These are phyloP conservation scores for Coprinopsis sp. DNA, from an alignment of 768 basidiomycete species.

Conservation along the genomic window DNA sequence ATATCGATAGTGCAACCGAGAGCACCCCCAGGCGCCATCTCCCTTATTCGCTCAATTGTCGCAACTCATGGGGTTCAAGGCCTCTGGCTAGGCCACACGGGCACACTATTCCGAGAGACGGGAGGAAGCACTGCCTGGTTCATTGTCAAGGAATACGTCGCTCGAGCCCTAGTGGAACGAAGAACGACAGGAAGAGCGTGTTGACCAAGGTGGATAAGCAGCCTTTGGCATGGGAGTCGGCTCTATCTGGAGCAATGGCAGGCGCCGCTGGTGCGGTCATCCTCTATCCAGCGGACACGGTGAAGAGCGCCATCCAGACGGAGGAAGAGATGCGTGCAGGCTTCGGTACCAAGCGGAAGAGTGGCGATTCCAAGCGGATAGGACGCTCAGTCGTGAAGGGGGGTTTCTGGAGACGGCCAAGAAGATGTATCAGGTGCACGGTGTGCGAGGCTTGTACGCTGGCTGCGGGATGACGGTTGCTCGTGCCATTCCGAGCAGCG, in stretches of 20 bases:
- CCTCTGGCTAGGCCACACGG: slow-evolving; percentile 83
- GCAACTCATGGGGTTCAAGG: slow-evolving; percentile 54
- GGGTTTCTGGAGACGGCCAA: slow-evolving; percentile 51
- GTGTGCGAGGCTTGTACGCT: slow-evolving; percentile 75
- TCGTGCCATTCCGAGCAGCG: slow-evolving; percentile 78
- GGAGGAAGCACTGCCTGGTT: slow-evolving; percentile 90
- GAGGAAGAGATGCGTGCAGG: slow-evolving; percentile 67
- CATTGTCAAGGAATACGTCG: slow-evolving; percentile 73
- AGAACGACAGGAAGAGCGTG: slow-evolving; percentile 19
- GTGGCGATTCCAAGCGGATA: slow-evolving; percentile 23
- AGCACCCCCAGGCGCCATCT: slow-evolving; percentile 61
- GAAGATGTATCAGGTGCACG: slow-evolving; percentile 70
- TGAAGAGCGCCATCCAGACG: slow-evolving; percentile 95
- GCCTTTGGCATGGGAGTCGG: slow-evolving; percentile 69
- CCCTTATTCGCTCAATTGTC: slow-evolving; percentile 58
- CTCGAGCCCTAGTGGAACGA: slow-evolving; percentile 53
- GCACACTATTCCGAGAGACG: slow-evolving; percentile 82
- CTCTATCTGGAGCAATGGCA: slow-evolving; percentile 80
- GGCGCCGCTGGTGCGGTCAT: slow-evolving; percentile 82
- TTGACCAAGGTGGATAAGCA: slow-evolving; percentile 11
- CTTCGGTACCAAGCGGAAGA: slow-evolving; percentile 16
- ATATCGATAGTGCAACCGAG: slow-evolving; percentile 11
- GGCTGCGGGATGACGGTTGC: slow-evolving; percentile 87
- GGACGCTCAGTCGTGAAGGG: background rate
- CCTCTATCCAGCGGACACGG: slow-evolving; percentile 92